Evolutionary conservation across 2,329 filamentous ascomycete genomes (phyloP), one percentile per base, ranked within the genome.

Genomic region (Fulvia fulva): DNA sequence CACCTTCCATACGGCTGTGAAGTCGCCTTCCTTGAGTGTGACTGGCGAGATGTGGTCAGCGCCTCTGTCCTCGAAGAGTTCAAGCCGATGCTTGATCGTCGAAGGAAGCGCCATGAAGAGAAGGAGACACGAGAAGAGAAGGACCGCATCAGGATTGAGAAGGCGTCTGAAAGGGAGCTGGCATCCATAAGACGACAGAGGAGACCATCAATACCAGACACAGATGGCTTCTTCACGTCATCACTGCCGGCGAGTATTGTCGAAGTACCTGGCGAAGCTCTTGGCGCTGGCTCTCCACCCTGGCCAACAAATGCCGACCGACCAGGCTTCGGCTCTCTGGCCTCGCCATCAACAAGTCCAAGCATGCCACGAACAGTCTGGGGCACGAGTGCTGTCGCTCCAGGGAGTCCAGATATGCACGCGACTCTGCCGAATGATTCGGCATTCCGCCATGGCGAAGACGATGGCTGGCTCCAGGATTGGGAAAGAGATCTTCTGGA

Each of bases 1-100:
- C 92, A 97, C 73, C 80, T 97, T 5, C 92, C 92, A 0, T 86
- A 89, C 52, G 92, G 92, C n/a, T 96, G 91, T 71, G 88, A 96
- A 64, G 89, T 97, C 44, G 91, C 83, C 64, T 96, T 96, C 68
- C 75, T 97, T 1, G 92, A 97, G 75, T 97, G 92, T 70, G 91
- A 97, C 72, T 97, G 92, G 92, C 91, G 90, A 2, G 91, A 96
- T 65, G 89, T 94, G 37, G 89, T 97, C 5, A 82, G 86, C 2
- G 80, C 86, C 0, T 87, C 90, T 52, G 82, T 90, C 3, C 78
- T 97, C n/a, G 85, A 85, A 41, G 81, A 82, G 1, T 97, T 96
- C 74, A 79, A 81, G n/a, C 76, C 80, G 0, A 91, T 96, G 59
- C 88, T 94, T 54, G 88, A 90, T 63, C 82, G 84, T 57, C 82